Conservation (phyloP, 2,329 filamentous ascomycete species). For the Pseudogymnoascus sp. region DNA sequence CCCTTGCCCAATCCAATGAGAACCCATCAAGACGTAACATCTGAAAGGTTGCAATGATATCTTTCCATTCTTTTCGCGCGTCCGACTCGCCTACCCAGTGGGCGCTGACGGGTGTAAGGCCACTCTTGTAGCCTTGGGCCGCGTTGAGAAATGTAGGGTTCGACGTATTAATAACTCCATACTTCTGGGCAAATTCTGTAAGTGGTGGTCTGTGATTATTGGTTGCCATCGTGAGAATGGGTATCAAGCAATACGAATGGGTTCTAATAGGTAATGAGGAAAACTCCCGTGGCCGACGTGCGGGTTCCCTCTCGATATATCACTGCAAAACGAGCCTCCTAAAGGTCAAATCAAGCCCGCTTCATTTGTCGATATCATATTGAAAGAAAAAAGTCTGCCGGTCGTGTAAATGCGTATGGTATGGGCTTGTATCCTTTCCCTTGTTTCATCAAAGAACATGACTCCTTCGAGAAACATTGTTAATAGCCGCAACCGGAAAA, state of each 20-base stretch:
- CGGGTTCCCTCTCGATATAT: not conserved
- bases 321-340: not conserved
- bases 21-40: too few species aligned
- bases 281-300: not conserved
- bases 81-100: not conserved
- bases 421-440: not conserved
- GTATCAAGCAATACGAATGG: not conserved
- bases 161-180: not conserved
- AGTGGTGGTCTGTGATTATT: not conserved
- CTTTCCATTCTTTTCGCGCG: not conserved
- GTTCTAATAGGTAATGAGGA: not conserved
- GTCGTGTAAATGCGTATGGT: not conserved
- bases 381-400: not conserved
- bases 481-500: not conserved
- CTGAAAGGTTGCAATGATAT: too few species aligned
- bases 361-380: not conserved
- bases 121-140: constrained; percentile 1
- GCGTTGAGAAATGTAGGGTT: not conserved
- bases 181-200: not conserved
- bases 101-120: not conserved
- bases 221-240: not conserved
- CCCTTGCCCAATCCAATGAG: not conserved
- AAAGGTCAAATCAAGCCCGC: not conserved
- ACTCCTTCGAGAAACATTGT: not conserved
- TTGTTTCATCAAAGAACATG: not conserved